Conservation (phyloP, 106 monocot species). For the Ottelia alismoides region DNA sequence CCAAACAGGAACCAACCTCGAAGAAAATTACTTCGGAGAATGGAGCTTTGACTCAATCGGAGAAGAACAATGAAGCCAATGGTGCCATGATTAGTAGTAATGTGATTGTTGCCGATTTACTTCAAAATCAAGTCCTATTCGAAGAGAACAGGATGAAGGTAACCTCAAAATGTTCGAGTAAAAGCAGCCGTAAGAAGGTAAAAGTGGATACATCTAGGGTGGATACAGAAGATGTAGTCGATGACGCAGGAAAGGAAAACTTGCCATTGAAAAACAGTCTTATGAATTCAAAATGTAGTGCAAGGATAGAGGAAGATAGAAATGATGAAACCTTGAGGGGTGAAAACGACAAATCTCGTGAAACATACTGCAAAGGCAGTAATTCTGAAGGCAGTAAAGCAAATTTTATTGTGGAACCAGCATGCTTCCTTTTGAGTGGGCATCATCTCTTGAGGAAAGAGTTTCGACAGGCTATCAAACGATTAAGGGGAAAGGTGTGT, state of each 20-base stretch:
- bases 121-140: too few relatives aligned
- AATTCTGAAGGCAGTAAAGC: too few relatives aligned
- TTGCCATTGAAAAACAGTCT: slow-evolving; percentile 12
- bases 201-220: too few relatives aligned
- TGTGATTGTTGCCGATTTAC: too few relatives aligned
- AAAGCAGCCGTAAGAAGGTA: not conserved
- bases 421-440: slow-evolving; percentile 76
- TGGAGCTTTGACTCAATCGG: too few relatives aligned
- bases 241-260: slow-evolving; percentile 71
- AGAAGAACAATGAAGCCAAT: too few relatives aligned
- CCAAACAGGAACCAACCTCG: too few relatives aligned
- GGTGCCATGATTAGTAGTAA: too few relatives aligned
- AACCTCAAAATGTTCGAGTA: not conserved
- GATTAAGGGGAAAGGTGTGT: slow-evolving; percentile 55
- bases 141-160: too few relatives aligned
- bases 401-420: slow-evolving; percentile 23
- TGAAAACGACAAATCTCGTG: not conserved
- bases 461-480: slow-evolving; percentile 38
- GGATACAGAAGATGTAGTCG: not conserved
- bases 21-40: too few relatives aligned
- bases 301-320: not conserved
- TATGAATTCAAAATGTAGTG: too few relatives aligned
- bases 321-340: not conserved
- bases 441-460: slow-evolving; percentile 74
- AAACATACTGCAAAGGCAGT: too few relatives aligned